Conservation (phyloP, 2,329 filamentous ascomycete genomes). For the Neurospora sp. region DNA sequence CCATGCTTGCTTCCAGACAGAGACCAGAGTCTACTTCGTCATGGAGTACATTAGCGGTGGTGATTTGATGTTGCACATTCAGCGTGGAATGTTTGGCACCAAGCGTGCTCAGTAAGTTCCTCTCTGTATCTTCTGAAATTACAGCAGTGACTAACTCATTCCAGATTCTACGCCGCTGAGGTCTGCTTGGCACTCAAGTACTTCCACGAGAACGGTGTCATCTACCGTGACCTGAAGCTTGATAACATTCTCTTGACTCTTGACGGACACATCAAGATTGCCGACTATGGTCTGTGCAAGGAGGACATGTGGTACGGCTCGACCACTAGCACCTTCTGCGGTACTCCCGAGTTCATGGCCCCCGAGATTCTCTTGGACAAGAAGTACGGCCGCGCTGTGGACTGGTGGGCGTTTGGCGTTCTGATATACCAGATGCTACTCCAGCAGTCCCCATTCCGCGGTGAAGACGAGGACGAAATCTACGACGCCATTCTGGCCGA, state of each 20-base stretch:
- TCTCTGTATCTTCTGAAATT: background rate
- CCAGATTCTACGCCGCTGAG: constrained; percentile 81
- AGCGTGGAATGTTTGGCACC: constrained; percentile 88
- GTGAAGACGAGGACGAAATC: constrained; percentile 98
- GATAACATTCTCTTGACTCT: constrained; percentile 86
- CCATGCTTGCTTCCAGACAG: constrained; percentile 97
- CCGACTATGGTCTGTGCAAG: constrained; percentile 96
- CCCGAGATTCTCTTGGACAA: constrained; percentile 98
- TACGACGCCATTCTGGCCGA: constrained; percentile 97
- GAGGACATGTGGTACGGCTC: constrained; percentile 99
- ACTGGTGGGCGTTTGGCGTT: constrained; percentile 99
- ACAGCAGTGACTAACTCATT: background rate
- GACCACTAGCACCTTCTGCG: constrained; percentile 95
- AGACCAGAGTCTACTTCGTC: constrained; percentile 96
- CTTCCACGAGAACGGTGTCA: constrained; percentile 98
- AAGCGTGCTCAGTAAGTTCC: constrained; percentile 70
- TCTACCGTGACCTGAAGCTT: constrained; percentile 94
- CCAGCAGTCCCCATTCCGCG: constrained; percentile 96
- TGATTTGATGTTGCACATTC: constrained; percentile 98
- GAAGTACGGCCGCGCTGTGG: constrained; percentile 93
- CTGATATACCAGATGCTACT: constrained; percentile 99
- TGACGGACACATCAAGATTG: constrained; percentile 97
- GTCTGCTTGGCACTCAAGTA: constrained; percentile 97
- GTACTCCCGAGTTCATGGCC: constrained; percentile 99
- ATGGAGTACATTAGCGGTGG: constrained; percentile 99